Evolutionary conservation across 768 basidiomycete species (phyloP).

Genomic region (Boletus sp.): DNA sequence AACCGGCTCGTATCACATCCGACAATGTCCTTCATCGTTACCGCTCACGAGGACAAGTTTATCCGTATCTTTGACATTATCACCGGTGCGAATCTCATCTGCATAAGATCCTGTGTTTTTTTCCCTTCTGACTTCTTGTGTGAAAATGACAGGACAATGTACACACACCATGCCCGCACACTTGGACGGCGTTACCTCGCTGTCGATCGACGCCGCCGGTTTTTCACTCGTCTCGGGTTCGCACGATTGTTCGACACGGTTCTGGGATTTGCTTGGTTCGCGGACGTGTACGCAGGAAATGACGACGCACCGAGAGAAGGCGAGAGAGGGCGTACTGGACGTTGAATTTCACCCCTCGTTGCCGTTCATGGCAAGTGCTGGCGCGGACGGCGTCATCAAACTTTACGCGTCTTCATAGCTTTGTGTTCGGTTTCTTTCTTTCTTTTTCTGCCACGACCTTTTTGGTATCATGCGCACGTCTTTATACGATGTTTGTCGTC

Average conservation of each 20-base stretch:
- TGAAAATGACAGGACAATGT: constrained; percentile 59
- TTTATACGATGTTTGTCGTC: background rate
- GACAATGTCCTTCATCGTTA: constrained; percentile 81
- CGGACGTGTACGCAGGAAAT: constrained; percentile 86
- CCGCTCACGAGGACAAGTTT: constrained; percentile 91
- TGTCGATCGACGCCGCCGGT: constrained; percentile 84
- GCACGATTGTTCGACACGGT: constrained; percentile 90
- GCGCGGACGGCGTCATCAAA: constrained; percentile 94
- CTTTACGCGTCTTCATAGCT: constrained; percentile 77
- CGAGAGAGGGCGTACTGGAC: constrained; percentile 85
- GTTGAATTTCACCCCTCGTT: constrained; percentile 81
- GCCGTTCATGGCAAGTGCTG: constrained; percentile 88
- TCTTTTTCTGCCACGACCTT: background rate
- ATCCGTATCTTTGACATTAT: constrained; percentile 85
- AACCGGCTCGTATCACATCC: constrained; percentile 89
- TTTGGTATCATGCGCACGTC: background rate
- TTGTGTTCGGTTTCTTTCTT: background rate
- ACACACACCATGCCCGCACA: constrained; percentile 90
- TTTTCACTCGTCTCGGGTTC: constrained; percentile 86
- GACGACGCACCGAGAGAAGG: constrained; percentile 85
- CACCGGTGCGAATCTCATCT: constrained; percentile 56
- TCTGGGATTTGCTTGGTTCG: constrained; percentile 88
- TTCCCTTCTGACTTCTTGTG: background rate
- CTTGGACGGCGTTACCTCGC: constrained; percentile 85
- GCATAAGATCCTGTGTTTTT: background rate